Conservation (phyloP, 192 early-diverging fungal species). For the Coemansia sp. region DNA sequence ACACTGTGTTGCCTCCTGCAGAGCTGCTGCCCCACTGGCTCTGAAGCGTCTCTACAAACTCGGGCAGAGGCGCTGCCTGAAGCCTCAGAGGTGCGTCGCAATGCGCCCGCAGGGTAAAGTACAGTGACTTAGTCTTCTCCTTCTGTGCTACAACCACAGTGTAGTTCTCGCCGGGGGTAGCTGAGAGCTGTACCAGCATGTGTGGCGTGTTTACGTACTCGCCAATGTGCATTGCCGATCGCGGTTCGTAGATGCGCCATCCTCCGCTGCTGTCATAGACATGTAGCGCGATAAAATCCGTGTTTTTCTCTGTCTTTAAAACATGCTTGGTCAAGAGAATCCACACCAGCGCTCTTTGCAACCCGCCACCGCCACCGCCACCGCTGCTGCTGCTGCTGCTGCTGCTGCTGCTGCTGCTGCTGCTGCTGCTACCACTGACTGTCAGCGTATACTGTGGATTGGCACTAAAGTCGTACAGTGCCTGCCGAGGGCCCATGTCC, state of each 20-base stretch:
- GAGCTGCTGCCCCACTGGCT: slow-evolving; percentile 72
- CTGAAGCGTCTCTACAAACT: slow-evolving; percentile 47
- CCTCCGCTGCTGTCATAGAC: slow-evolving; percentile 72
- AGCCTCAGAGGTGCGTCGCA: slow-evolving; percentile 65
- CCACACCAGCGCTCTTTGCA: slow-evolving; percentile 62
- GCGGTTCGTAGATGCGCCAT: slow-evolving; percentile 66
- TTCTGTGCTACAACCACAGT: slow-evolving; percentile 83
- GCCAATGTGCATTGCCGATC: slow-evolving; percentile 63
- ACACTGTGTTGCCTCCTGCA: slow-evolving; percentile 72
- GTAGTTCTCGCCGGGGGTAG: slow-evolving; percentile 40
- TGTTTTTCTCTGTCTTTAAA: slow-evolving; percentile 76
- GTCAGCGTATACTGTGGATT: slow-evolving; percentile 82
- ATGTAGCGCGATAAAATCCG: slow-evolving; percentile 85
- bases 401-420: slow-evolving; percentile 23
- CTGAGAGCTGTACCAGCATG: slow-evolving; percentile 58
- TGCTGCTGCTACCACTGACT: slow-evolving; percentile 52
- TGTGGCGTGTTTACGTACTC: slow-evolving; percentile 88
- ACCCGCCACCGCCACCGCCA: slow-evolving; percentile 2
- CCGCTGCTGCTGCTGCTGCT: slow-evolving; percentile 36
- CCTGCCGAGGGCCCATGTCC: slow-evolving; percentile 49
- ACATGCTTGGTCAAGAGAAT: slow-evolving; percentile 83
- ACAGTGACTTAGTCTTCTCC: slow-evolving; percentile 65
- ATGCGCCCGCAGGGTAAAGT: slow-evolving; percentile 74
- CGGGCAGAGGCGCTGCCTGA: slow-evolving; percentile 54
- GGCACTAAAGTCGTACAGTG: slow-evolving; percentile 61